Base-by-base conservation (phyloP, 2,329 filamentous ascomycete species). In the Ophiostoma populinum region DNA sequence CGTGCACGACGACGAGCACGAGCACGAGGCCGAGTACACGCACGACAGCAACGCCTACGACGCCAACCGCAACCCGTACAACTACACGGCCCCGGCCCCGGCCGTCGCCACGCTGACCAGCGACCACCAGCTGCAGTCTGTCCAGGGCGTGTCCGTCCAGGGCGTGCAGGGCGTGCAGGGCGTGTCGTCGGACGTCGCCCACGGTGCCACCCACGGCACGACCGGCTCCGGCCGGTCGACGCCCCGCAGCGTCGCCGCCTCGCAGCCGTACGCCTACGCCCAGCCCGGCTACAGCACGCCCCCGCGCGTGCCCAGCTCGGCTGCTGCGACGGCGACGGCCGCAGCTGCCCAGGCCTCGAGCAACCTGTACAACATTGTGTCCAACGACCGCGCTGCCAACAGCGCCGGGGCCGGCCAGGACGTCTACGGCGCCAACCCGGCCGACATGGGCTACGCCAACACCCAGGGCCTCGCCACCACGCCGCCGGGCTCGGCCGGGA, bases 301-400 rank as follows among this genome's bases (percentile, higher is more conserved):
- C 32, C 83, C 85, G 16, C 75, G 83, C 20, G 30, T 32, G 6
- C n/a, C 19, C 13, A 12, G n/a, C 18, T 22, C 19, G 8, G 30
- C 30, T 16, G 12, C 65, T 38, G 59, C 62, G 2, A 31, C 40
- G 13, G 28, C 42, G 1, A 38, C 42, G 3, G 40, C 43, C 1
- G 40, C 42, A 2, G 40, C 43, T 1, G 40, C 43, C 5, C 64
- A 74, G 40, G 67, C 78, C 4, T 75, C 80, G 1, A 86, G 81
- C 61, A 92, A 75, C 51, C 62, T 93, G 34, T 92, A 92, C 64
- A 92, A 75, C 54, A 78, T 92, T 42, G 85, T 92, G 60, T 86
- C 78, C 52, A 83, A 81, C 51, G 79, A 82, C 40, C 70, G 81
- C 18, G 70, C n/a, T n/a, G n/a, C 62, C 32, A 58, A 63, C 20